Evolutionary conservation across 202 grass and related monocot species (phyloP), one percentile per base, ranked within the genome.

Genomic region (Schoenoplectus triqueter): DNA sequence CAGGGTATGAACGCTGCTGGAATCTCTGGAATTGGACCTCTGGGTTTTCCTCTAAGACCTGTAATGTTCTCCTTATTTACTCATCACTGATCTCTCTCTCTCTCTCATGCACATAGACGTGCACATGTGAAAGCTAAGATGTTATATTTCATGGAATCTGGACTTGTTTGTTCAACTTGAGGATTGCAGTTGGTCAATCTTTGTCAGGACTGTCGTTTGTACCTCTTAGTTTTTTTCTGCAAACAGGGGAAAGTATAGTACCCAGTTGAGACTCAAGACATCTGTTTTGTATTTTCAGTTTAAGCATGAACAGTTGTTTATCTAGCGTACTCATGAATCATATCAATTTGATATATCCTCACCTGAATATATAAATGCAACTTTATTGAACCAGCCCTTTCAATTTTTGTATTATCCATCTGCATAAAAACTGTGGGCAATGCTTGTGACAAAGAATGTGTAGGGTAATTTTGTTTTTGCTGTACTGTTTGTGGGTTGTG

Each of bases 1-100:
- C 80, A 63, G 61, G 64, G 47, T 71, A 69, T 83, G 31, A 82
- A 67, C 6, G 45, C 62, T 66, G 62, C 42, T 82, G 80, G 80
- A 14, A 44, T 70, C 57, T 47, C 77, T 64, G 77, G 77, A 65
- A 62, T 73, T 64, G 86, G 86, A 82, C 80, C 86, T 41, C 18
- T 84, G 60, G 86, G 80, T 0, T 82, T 87, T 51, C 86, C 86
- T 87, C 80, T 84, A 65, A 87, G 86, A 84, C 86, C 86, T 45
- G 86, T 87, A 87, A 84, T 20, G 14, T 64, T 11, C 65, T 81
- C 44, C 54, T 45, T 59, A 17, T 78, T 61, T 6, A 9, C 14
- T 47, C 14, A 6, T 4, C 9, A 10, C 18, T 6, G 31, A 31
- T 14, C 3, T 21, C 19, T 21, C 70, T 78, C 22, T 4, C 31